These are phyloP conservation scores for Torulaspora quercuum DNA, from an alignment of 805 yeast genomes.

Conservation along the genomic window DNA sequence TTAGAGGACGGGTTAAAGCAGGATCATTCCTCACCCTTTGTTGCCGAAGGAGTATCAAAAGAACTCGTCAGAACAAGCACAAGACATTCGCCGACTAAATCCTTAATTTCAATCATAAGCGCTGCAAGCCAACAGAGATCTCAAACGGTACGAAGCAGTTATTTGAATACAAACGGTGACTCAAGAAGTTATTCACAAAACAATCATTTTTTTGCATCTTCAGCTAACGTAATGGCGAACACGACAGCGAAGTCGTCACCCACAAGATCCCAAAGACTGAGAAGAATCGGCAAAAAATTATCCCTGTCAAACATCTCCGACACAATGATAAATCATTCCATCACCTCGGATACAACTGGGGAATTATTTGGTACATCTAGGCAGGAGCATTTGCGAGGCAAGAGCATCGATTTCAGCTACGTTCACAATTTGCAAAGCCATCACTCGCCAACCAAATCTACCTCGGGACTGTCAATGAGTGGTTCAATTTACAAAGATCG, in stretches of 20 bases:
- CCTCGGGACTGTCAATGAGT: slow-evolving; percentile 17
- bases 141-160: slow-evolving; percentile 11
- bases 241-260: slow-evolving; percentile 32
- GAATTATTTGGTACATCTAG: slow-evolving; percentile 7
- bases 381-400: slow-evolving; percentile 25
- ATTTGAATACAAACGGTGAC: slow-evolving; percentile 14
- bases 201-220: slow-evolving; percentile 8
- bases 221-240: slow-evolving; percentile 5
- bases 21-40: slow-evolving; percentile 18
- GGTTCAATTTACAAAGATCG: slow-evolving; percentile 15
- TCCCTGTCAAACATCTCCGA: slow-evolving; percentile 34
- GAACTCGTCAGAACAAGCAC: slow-evolving; percentile 19
- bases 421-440: slow-evolving; percentile 31
- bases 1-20: slow-evolving; percentile 30
- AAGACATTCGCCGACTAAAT: slow-evolving; percentile 37
- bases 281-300: slow-evolving; percentile 31
- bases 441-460: slow-evolving; percentile 35
- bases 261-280: slow-evolving; percentile 27
- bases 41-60: slow-evolving; percentile 16
- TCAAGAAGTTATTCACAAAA: slow-evolving; percentile 27
- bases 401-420: slow-evolving; percentile 34
- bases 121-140: slow-evolving; percentile 23
- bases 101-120: slow-evolving; percentile 31
- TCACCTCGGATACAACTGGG: slow-evolving; percentile 8
- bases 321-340: slow-evolving; percentile 15